Evolutionary conservation across 352 stramenopile species (phyloP).

Genomic region (Phytophthora cajani): DNA sequence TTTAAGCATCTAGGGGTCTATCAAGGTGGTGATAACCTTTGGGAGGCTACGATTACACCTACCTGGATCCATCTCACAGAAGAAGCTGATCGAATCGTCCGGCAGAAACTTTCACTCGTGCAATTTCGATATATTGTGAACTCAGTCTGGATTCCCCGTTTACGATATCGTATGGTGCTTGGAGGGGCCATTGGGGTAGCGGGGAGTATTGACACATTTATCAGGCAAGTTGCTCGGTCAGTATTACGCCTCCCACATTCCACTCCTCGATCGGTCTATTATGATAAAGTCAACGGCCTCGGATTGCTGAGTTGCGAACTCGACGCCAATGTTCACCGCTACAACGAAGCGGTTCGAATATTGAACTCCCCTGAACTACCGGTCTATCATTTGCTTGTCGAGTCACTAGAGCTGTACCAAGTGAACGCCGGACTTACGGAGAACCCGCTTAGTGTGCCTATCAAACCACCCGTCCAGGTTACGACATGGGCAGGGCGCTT

Average conservation of each 20-base stretch:
- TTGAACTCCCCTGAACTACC: not conserved
- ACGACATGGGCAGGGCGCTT: not conserved
- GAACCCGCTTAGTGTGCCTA: not conserved
- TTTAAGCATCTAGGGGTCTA: not conserved
- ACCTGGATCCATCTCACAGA: not conserved
- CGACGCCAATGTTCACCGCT: not conserved
- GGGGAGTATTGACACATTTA: not conserved
- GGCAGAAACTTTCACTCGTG: not conserved
- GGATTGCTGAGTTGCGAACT: not conserved
- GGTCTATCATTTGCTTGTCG: not conserved
- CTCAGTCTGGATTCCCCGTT: not conserved
- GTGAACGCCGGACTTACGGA: not conserved
- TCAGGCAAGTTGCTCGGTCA: not conserved
- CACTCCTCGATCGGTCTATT: not conserved
- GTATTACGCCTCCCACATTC: not conserved
- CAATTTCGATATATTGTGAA: not conserved
- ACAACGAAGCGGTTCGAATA: no score
- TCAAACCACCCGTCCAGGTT: not conserved
- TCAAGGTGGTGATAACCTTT: not conserved
- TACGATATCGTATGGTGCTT: not conserved
- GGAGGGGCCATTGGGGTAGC: not conserved
- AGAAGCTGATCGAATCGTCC: not conserved
- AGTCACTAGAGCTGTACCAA: not conserved
- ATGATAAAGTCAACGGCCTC: not conserved
- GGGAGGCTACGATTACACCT: not conserved